Evolutionary conservation across 176 grass and related monocot species (phyloP).

Genomic region (Sorghum bicolor): DNA sequence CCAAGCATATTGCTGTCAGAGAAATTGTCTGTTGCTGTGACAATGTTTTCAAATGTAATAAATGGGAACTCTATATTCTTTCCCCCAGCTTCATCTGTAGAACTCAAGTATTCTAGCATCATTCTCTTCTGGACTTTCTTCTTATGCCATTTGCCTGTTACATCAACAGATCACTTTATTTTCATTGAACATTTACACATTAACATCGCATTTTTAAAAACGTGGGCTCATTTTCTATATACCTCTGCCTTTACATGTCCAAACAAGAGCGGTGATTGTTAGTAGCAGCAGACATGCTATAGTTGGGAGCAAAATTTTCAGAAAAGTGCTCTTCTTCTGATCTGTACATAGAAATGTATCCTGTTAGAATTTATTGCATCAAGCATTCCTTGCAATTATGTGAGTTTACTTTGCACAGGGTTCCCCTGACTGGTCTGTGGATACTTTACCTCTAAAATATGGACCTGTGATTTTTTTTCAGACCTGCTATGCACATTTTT

Average conservation of each 20-base stretch:
- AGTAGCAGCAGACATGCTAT: neutral
- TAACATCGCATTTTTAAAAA: too few species aligned
- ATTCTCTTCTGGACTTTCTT: neutral
- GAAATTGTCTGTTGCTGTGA: slow-evolving; percentile 40
- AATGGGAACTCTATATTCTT: slow-evolving; percentile 21
- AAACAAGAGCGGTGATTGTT: neutral
- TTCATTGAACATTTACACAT: neutral
- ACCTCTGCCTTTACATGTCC: neutral
- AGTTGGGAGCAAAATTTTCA: neutral
- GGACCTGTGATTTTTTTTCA: neutral
- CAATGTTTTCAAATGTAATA: slow-evolving; percentile 23
- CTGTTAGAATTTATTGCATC: neutral
- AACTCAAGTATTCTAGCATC: neutral
- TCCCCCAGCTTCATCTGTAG: neutral
- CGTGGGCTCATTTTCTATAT: too few species aligned
- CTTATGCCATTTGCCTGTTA: neutral
- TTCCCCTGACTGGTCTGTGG: too few species aligned
- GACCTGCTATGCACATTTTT: neutral
- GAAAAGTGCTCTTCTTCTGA: neutral
- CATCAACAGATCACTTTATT: neutral
- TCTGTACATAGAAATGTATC: neutral
- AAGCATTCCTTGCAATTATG: too few species aligned
- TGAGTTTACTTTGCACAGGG: too few species aligned
- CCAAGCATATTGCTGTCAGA: slow-evolving; percentile 9
- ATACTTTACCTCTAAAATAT: neutral